Base-by-base conservation (phyloP, 2,329 filamentous ascomycete species). In the Apiospora saccharicola region DNA sequence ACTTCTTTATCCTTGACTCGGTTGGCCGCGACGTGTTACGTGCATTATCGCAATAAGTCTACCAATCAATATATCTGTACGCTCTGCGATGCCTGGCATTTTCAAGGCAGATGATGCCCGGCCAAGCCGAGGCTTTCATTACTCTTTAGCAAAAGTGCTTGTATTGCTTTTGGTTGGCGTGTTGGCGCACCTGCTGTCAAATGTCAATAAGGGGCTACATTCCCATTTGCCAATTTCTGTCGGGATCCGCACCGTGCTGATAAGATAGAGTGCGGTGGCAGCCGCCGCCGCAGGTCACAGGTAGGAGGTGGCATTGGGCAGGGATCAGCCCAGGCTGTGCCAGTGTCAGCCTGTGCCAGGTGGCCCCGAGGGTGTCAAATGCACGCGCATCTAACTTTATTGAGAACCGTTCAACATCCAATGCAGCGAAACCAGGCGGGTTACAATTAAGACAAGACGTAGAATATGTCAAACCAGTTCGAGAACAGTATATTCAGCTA, bases 141-240 rank as follows among this genome's bases (percentile, higher is more conserved):
- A 19, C 24, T 53, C 30, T 53, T 53, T 26, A 53, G 49, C 24
- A 57, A 30, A 47, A 57, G 24, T 7, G 30, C 53, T 61, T 61
- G 53, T 30, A 61, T 61, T 61, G 53, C 34, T 64, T 64, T 41
- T 41, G 34, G 30, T 41, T 64, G 57, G 57, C 57, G 34, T 41
- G 57, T 41, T 64, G 57, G 57, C 57, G 34, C 24, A 34, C n/a
- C 57, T 61, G 53, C 22, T 37, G 51, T 57, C 22, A 12, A 64
- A 37, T 64, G 57, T 41, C 57, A 64, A 64, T 41, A 64, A 64
- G 57, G 57, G 57, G 57, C 57, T 64, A 34, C 57, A 41, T 64
- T 34, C 34, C 57, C 57, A 64, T 64, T 64, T 41, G 57, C 57
- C 57, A 64, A 64, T 64, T n/a, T 64, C 57, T 64, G 19, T 34